Conservation (phyloP, 2,329 filamentous ascomycete genomes). For the Cordyceps fumosorosea region DNA sequence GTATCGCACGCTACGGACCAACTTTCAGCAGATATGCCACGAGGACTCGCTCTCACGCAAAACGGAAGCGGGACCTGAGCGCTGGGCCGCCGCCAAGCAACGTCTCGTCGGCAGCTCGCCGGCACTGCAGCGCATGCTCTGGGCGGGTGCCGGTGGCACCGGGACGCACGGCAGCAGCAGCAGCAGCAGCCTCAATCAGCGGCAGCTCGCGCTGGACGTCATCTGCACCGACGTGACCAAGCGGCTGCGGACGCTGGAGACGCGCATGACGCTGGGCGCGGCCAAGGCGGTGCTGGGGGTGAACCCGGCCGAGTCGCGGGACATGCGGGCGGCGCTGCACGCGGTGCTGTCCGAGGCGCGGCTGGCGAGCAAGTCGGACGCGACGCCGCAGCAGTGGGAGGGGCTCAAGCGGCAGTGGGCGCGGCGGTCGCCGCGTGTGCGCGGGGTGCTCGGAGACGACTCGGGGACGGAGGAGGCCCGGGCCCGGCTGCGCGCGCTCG, state of each 20-base stretch:
- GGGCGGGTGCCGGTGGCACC: conserved; percentile 19
- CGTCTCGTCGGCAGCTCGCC: conserved; percentile 57
- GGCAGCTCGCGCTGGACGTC: conserved; percentile 66
- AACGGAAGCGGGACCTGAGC: conserved; percentile 63
- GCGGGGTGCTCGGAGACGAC: conserved; percentile 44
- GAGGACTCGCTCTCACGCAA: conserved; percentile 66
- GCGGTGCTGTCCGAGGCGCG: conserved; percentile 57
- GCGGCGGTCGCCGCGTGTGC: conserved; percentile 47
- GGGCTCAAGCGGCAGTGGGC: conserved; percentile 65
- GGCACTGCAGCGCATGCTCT: conserved; percentile 58
- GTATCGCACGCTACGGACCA: conserved; percentile 59
- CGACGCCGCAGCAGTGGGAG: conserved; percentile 64
- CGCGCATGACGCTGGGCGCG: conserved; percentile 64
- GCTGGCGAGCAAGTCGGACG: conserved; percentile 67
- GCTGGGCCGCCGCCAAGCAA: conserved; percentile 66
- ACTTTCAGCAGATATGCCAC: conserved; percentile 65
- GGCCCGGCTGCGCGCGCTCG: conserved; percentile 57
- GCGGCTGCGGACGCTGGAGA: conserved; percentile 59
- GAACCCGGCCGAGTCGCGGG: conserved; percentile 43
- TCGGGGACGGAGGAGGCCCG: conserved; percentile 45
- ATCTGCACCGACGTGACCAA: conserved; percentile 80
- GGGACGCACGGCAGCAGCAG: conserved; percentile 31
- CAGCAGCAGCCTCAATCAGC: conserved; percentile 41
- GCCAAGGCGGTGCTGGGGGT: conserved; percentile 56
- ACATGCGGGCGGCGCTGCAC: conserved; percentile 60